Evolutionary conservation across 352 stramenopile genomes (phyloP).

Genomic region (Phytophthora foliorum): DNA sequence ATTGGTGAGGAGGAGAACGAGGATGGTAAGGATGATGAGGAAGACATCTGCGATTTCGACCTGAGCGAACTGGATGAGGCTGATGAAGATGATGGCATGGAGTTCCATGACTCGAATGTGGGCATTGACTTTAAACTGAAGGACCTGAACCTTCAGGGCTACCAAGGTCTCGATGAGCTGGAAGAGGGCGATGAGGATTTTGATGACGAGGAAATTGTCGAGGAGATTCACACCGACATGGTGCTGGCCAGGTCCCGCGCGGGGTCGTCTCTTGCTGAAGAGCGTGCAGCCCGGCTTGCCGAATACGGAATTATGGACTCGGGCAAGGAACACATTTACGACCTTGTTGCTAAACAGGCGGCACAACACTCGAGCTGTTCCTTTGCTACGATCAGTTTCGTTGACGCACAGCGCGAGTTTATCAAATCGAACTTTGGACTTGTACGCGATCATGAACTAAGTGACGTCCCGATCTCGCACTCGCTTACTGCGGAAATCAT

Average conservation of each 20-base stretch:
- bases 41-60: conserved; percentile 39
- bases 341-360: conserved; percentile 66
- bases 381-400: conserved; percentile 71
- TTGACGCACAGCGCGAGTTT: conserved; percentile 67
- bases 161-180: conserved; percentile 44
- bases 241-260: conserved; percentile 29
- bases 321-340: conserved; percentile 57
- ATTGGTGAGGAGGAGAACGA: conserved; percentile 49
- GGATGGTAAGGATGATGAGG: conserved; percentile 47
- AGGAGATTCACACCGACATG: conserved; percentile 50
- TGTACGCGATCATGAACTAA: conserved; percentile 25
- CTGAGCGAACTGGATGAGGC: conserved; percentile 46
- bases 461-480: conserved; percentile 59
- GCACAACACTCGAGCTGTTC: conserved; percentile 60
- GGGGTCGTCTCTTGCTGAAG: conserved; percentile 38
- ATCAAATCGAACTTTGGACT: conserved; percentile 66
- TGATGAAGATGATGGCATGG: conserved; percentile 45
- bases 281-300: conserved; percentile 48
- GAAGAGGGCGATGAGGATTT: conserved; percentile 55
- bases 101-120: conserved; percentile 58
- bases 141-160: conserved; percentile 57
- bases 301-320: conserved; percentile 74
- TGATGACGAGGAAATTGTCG: conserved; percentile 56
- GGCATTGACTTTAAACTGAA: conserved; percentile 49
- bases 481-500: conserved; percentile 70